phyloP scores from a whole-genome alignment of 371 early-diverging fungal genomes.

The Zychaea mexicana region DNA sequence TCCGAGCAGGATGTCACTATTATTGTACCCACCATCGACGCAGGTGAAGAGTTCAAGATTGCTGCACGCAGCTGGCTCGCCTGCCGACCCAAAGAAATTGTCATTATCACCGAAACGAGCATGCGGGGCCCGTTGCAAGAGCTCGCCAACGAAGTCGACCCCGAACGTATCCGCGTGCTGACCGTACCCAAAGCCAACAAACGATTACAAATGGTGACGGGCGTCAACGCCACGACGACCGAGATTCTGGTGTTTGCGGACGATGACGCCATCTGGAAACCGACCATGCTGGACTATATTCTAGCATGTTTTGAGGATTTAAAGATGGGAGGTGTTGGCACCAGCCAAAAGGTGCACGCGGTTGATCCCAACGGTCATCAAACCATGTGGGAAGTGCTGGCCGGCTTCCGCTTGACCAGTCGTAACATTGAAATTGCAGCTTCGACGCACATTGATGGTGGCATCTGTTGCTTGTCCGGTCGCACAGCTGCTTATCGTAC shows the following conservation, averaged over 20 bases:
- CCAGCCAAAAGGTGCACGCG: slow-evolving; percentile 66
- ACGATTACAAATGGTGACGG: slow-evolving; percentile 72
- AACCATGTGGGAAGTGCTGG: slow-evolving; percentile 73
- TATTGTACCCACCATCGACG: slow-evolving; percentile 73
- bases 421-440: slow-evolving; percentile 75
- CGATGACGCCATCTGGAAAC: slow-evolving; percentile 73
- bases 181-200: slow-evolving; percentile 67
- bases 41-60: slow-evolving; percentile 72
- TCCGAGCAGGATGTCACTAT: slow-evolving; percentile 68
- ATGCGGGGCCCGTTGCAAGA: slow-evolving; percentile 55
- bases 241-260: slow-evolving; percentile 74
- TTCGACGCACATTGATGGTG: slow-evolving; percentile 73
- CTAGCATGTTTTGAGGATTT: slow-evolving; percentile 73
- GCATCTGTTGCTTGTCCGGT: slow-evolving; percentile 72
- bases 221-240: slow-evolving; percentile 64
- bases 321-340: slow-evolving; percentile 75
- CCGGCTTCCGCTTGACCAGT: slow-evolving; percentile 68
- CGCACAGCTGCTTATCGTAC: slow-evolving; percentile 77
- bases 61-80: slow-evolving; percentile 72
- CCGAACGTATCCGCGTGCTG: slow-evolving; percentile 45
- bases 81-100: slow-evolving; percentile 63
- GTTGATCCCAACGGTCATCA: slow-evolving; percentile 54
- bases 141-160: slow-evolving; percentile 56
- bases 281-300: slow-evolving; percentile 62
- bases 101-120: slow-evolving; percentile 58